Evolutionary conservation across 164 flowering plant species (phyloP).

Genomic region (Aristolochia fimbriata): DNA sequence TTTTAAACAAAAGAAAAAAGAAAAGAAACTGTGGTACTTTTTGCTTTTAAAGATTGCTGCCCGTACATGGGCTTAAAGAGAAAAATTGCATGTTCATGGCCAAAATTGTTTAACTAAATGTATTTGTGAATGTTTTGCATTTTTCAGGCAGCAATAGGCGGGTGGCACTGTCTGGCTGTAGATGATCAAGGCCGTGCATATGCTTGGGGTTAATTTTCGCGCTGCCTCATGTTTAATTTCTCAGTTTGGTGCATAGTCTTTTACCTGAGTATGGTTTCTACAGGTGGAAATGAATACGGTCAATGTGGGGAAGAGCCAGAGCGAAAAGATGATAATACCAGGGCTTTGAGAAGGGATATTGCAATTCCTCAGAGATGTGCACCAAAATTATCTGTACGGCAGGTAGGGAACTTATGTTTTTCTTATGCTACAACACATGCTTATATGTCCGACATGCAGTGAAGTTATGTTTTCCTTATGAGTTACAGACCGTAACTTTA

Average conservation of each 20-base stretch:
- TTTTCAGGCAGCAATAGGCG: conserved; percentile 98
- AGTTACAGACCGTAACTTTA: no score
- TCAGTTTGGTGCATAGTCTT: neutral
- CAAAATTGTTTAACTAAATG: neutral
- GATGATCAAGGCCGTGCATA: conserved; percentile 95
- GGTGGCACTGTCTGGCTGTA: conserved; percentile 99
- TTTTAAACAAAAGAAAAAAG: no score
- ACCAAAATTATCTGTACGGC: conserved; percentile 79
- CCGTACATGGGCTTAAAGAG: neutral
- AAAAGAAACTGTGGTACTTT: no score
- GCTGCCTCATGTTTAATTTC: neutral
- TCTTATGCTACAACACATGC: no score
- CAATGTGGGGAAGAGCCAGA: conserved; percentile 99
- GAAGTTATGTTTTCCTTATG: no score
- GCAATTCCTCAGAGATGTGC: conserved; percentile 91
- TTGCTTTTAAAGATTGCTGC: no score
- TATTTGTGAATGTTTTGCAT: neutral
- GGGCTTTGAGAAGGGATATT: conserved; percentile 78
- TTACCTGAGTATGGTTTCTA: conserved; percentile 1
- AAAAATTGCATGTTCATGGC: neutral
- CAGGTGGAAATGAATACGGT: conserved; percentile 99
- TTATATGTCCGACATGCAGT: no score
- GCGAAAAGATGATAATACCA: conserved; percentile 63
- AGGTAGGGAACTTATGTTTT: conserved; percentile 30
- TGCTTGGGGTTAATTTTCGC: conserved; percentile 76